Evolutionary conservation across 2,329 filamentous ascomycete genomes (phyloP), one percentile per base, ranked within the genome.

Genomic region (Aspergillus sp.): DNA sequence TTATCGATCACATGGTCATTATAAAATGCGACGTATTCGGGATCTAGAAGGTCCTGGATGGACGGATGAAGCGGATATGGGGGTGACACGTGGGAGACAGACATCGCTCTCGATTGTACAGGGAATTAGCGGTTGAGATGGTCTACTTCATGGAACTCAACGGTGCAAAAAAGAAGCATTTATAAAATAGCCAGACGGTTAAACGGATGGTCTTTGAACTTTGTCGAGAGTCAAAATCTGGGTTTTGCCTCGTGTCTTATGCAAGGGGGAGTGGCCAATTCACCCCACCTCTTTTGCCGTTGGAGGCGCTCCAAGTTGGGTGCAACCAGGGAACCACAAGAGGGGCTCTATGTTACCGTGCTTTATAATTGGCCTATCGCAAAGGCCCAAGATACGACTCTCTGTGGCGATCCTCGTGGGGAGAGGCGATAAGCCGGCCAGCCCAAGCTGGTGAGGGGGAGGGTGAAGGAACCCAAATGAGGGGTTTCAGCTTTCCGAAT

Each of bases 1-100:
- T 78, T 74, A 68, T 82, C 73, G 61, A 80, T 69, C 46, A 83
- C 72, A 66, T 82, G 71, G 60, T 79, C 64, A 64, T 83, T 82
- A 70, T 84, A 83, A 68, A 83, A 83, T 12, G 68, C 74, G 48
- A 76, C 78, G 63, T 84, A 84, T 56, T 83, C 79, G 1, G 79
- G 76, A 64, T 83, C 70, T 50, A 83, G 70, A 39, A 75, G 70
- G 63, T 78, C 70, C 45, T 70, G 67, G 48, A 82, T 74, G 22
- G 80, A 81, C 17, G 75, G 70, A 62, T 83, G 79, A 27, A 83
- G 73, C 22, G 79, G 79, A 59, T 82, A 82, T 0, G 79, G 74
- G 5, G 74, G 73, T 57, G 71, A 67, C 30, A 66, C 61, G 15
- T 62, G 47, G 15, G 64, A 59, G 45, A 60, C 46, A 13, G 58